Conservation (phyloP, 176 grass and related monocot species). For the Oryza meridionalis region DNA sequence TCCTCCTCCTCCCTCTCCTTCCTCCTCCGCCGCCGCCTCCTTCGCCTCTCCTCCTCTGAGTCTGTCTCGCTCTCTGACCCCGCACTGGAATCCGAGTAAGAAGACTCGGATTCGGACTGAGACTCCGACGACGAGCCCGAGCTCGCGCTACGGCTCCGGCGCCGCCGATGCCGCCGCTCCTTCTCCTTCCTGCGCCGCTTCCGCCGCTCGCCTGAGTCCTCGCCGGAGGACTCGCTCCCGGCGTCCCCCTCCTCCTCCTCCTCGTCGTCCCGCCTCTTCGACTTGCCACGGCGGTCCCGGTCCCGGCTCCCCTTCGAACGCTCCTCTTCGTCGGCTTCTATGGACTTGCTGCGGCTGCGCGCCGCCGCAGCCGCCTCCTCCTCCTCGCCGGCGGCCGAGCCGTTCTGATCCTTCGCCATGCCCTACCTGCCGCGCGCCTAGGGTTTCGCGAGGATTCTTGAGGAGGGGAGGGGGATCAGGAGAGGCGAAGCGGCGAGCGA, state of each 20-base stretch:
- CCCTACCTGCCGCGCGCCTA: slow-evolving; percentile 14
- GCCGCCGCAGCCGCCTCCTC: slow-evolving; percentile 12
- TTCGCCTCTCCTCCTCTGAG: slow-evolving; percentile 56
- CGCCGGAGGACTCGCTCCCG: slow-evolving; percentile 45
- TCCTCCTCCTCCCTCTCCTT: slow-evolving; percentile 59
- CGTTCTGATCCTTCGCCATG: slow-evolving; percentile 55
- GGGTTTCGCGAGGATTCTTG: slow-evolving; percentile 39
- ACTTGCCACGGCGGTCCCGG: slow-evolving; percentile 45
- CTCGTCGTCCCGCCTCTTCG: slow-evolving; percentile 49
- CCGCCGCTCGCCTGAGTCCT: slow-evolving; percentile 56
- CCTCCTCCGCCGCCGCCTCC: slow-evolving; percentile 53
- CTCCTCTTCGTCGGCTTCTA: slow-evolving; percentile 38
- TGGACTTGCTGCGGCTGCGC: slow-evolving; percentile 46
- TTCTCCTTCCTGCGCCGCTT: slow-evolving; percentile 64
- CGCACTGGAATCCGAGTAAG: slow-evolving; percentile 61
- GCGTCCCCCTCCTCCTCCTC: slow-evolving; percentile 16
- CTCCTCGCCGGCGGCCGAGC: slow-evolving; percentile 26
- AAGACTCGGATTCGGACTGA: slow-evolving; percentile 54
- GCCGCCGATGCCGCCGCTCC: slow-evolving; percentile 45
- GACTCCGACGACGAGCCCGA: slow-evolving; percentile 54
- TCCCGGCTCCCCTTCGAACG: slow-evolving; percentile 41
- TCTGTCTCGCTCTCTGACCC: slow-evolving; percentile 61
- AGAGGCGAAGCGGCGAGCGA: slow-evolving; percentile 14
- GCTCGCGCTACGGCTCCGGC: slow-evolving; percentile 49
- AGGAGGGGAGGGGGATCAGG: not conserved